phyloP scores from a whole-genome alignment of 108 stramenopile species.

The Craspedostauros australis region DNA sequence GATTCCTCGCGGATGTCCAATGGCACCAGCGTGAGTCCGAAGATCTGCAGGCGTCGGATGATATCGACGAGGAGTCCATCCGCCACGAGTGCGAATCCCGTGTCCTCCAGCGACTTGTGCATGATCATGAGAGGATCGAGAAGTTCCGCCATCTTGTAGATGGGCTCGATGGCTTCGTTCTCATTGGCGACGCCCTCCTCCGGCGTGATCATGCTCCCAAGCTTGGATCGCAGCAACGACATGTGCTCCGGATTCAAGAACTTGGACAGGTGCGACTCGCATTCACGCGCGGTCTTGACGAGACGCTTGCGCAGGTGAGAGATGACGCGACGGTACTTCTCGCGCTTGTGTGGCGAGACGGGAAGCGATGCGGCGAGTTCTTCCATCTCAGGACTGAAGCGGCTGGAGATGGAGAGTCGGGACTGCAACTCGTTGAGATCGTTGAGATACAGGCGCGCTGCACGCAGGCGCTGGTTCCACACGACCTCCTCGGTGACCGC shows the following conservation, averaged over 20 bases:
- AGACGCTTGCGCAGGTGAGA: slow-evolving; percentile 70
- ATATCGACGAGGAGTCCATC: slow-evolving; percentile 88
- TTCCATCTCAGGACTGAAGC: slow-evolving; percentile 54
- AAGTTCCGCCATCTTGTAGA: slow-evolving; percentile 64
- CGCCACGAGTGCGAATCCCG: slow-evolving; percentile 85
- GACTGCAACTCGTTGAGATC: slow-evolving; percentile 63
- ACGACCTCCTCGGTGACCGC: slow-evolving; percentile 85
- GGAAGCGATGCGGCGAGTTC: slow-evolving; percentile 43
- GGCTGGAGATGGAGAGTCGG: slow-evolving; percentile 66
- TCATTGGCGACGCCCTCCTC: slow-evolving; percentile 33
- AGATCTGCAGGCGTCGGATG: slow-evolving; percentile 83
- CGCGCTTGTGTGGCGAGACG: slow-evolving; percentile 38
- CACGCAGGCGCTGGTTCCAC: slow-evolving; percentile 72
- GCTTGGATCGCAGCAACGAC: slow-evolving; percentile 8
- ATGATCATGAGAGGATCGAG: slow-evolving; percentile 76
- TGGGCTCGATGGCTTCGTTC: slow-evolving; percentile 53
- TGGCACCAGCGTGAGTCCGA: slow-evolving; percentile 89
- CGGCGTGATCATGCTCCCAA: slow-evolving; percentile 7
- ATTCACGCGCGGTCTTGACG: slow-evolving; percentile 62
- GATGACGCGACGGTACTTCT: slow-evolving; percentile 82
- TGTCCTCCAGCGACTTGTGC: slow-evolving; percentile 71
- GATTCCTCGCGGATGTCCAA: slow-evolving; percentile 96
- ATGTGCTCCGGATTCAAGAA: slow-evolving; percentile 24
- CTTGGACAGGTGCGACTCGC: slow-evolving; percentile 39
- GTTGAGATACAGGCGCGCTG: slow-evolving; percentile 70